Percentiles rank a stretch among this genome's conserved stretches.
Evolutionary conservation across 2,329 filamentous ascomycete genomes (phyloP).

Genomic region (Herpotrichia juniperi): DNA sequence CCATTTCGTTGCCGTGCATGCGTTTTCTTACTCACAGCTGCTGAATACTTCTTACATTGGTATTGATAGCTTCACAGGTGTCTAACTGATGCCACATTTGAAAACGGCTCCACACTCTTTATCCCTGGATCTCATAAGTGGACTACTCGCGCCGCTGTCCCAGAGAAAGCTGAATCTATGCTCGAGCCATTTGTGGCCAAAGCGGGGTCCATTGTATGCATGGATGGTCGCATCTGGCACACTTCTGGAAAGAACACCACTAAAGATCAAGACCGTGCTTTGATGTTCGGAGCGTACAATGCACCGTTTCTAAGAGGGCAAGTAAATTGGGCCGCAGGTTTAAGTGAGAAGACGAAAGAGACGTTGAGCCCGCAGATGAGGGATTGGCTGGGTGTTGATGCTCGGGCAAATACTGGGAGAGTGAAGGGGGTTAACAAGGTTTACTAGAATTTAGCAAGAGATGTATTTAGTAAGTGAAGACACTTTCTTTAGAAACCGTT

Average conservation of each 20-base stretch:
- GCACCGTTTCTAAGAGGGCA: constrained; percentile 34
- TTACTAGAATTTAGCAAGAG: no score
- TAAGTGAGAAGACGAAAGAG: constrained; percentile 34
- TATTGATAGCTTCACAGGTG: constrained; percentile 5
- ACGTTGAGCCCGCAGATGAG: constrained; percentile 27
- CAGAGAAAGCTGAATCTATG: constrained; percentile 28
- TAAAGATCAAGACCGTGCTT: constrained; percentile 35
- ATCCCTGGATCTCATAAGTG: constrained; percentile 20
- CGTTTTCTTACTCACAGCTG: background rate
- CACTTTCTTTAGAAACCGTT: no score
- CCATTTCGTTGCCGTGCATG: constrained; percentile 11
- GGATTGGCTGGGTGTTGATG: constrained; percentile 33
- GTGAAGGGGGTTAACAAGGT: constrained; percentile 16
- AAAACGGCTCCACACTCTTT: constrained; percentile 33
- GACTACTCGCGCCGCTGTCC: constrained; percentile 11
- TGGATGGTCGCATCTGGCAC: constrained; percentile 44
- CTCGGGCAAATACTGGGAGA: constrained; percentile 17
- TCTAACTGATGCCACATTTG: constrained; percentile 33
- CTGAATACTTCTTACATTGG: background rate
- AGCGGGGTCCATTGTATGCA: constrained; percentile 39
- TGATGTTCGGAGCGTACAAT: constrained; percentile 44
- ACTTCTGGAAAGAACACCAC: constrained; percentile 41
- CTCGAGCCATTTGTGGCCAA: constrained; percentile 40
- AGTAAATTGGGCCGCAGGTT: constrained; percentile 40
- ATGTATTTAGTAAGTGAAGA: no score